Evolutionary conservation across 768 basidiomycete genomes (phyloP).

Genomic region (Mycena kentingensis): DNA sequence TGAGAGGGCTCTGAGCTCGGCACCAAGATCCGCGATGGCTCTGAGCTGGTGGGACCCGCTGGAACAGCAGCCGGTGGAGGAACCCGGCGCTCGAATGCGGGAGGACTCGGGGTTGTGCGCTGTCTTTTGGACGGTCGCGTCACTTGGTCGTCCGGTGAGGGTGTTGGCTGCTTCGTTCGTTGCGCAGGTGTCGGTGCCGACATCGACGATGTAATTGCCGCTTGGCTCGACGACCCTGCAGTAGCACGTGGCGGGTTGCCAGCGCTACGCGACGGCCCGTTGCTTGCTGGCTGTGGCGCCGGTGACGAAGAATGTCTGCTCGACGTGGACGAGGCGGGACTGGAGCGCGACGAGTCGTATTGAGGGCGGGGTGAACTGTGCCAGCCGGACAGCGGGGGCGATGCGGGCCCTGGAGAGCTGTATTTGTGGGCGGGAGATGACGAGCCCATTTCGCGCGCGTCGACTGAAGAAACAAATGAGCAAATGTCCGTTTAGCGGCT

Average conservation of each 20-base stretch:
- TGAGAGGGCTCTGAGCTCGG: slow-evolving; percentile 59
- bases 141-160: not conserved
- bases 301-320: not conserved
- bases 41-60: slow-evolving; percentile 30
- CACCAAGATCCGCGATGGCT: slow-evolving; percentile 48
- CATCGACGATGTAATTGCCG: slow-evolving; percentile 25
- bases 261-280: not conserved
- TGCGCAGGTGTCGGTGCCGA: slow-evolving; percentile 40
- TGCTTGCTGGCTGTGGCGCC: not conserved
- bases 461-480: slow-evolving; percentile 1
- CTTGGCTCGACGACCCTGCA: not conserved
- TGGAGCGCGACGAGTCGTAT: too few species aligned
- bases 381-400: slow-evolving; percentile 16
- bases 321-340: too few species aligned
- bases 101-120: slow-evolving; percentile 15
- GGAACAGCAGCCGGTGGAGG: slow-evolving; percentile 42
- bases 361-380: not conserved
- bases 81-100: slow-evolving; percentile 45
- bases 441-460: slow-evolving; percentile 14
- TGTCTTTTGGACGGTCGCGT: not conserved
- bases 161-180: slow-evolving; percentile 14
- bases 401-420: slow-evolving; percentile 1
- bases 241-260: slow-evolving; percentile 14
- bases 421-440: slow-evolving; percentile 19
- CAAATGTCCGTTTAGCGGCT: slow-evolving; percentile 7